Base-by-base conservation (phyloP, 2,329 filamentous ascomycete genomes). In the Sporothrix luriei region DNA sequence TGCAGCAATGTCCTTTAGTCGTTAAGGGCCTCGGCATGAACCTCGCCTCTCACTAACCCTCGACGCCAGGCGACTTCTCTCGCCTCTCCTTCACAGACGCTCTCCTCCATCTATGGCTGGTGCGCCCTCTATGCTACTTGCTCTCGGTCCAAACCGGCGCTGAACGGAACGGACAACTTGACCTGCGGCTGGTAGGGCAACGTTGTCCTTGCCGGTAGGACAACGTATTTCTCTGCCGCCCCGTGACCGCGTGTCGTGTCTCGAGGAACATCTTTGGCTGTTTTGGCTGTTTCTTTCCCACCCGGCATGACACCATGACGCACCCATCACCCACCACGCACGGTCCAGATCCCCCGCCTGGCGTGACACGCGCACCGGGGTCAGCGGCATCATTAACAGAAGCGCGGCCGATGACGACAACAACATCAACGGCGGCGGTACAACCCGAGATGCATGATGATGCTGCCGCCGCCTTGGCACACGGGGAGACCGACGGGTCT, bases 251-350 rank as follows among this genome's bases (percentile, higher is more conserved):
- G 40, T 14, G 24, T 29, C 51, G 29, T 9, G 49, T 66, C 26
- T 66, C 66, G 7, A 59, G 57, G 26, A n/a, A 68, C 33, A 57
- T 69, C 14, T 62, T 71, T 26, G 33, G 68, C 61, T 70, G 70
- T 51, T 62, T 71, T 26, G 33, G 68, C 61, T 70, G 70, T 51
- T 71, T 65, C 68, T 68, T 70, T 13, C 70, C 57, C 19, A 7
- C 33, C 61, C 68, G 66, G 70, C n/a, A 70, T 72, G 68, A 55
- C 46, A 68, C 61, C 21, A 70, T 72, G 70, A 54, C 66, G 51
- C 40, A 57, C 24, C 26, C 66, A 11, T 51, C 68, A 4, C 52
- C 33, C 43, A n/a, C 66, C 49, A 26, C 24, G 3, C 59, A 52
- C 26, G 40, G 46, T 10, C 49, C 68, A 10, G 48, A 43, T 33